Evolutionary conservation across 2,329 filamentous ascomycete species (phyloP).

Genomic region (Arthrobotrys musiformis): DNA sequence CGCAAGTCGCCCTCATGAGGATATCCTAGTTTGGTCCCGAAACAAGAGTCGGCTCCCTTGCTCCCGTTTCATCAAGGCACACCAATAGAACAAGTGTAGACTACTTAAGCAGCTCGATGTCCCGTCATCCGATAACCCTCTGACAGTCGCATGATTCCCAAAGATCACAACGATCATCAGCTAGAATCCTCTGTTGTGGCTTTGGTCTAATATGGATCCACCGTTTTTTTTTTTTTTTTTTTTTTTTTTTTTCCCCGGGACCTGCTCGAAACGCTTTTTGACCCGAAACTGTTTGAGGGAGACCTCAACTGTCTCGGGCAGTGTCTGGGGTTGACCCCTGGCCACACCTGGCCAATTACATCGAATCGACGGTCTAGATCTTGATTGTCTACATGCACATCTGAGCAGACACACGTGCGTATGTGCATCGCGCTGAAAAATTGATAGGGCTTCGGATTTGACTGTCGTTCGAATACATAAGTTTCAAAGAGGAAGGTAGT

Average conservation of each 20-base stretch:
- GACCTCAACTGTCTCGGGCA: slow-evolving; percentile 36
- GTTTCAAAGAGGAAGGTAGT: not conserved
- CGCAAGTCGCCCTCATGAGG: slow-evolving; percentile 5
- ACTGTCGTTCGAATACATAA: not conserved
- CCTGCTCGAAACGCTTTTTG: slow-evolving; percentile 33
- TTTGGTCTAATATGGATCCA: slow-evolving; percentile 5
- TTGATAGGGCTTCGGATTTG: not conserved
- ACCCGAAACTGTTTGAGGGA: slow-evolving; percentile 49
- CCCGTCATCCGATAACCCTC: slow-evolving; percentile 31
- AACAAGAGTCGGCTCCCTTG: slow-evolving; percentile 16
- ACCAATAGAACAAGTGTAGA: slow-evolving; percentile 12
- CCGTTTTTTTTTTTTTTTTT: no score
- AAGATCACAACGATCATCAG: not conserved
- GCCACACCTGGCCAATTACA: not conserved
- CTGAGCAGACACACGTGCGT: not conserved
- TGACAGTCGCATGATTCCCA: slow-evolving; percentile 44
- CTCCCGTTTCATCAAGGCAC: slow-evolving; percentile 36
- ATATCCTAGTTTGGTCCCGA: not conserved
- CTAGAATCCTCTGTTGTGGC: slow-evolving; percentile 16
- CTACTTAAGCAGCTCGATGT: slow-evolving; percentile 6
- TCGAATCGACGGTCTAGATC: not conserved
- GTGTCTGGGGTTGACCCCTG: slow-evolving; percentile 29
- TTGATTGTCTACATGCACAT: not conserved
- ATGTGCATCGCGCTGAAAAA: not conserved
- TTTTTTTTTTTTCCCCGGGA: not conserved